These are phyloP conservation scores for Ophiosphaerella narmari DNA, from an alignment of 2,329 filamentous ascomycete genomes.

Conservation along the genomic window DNA sequence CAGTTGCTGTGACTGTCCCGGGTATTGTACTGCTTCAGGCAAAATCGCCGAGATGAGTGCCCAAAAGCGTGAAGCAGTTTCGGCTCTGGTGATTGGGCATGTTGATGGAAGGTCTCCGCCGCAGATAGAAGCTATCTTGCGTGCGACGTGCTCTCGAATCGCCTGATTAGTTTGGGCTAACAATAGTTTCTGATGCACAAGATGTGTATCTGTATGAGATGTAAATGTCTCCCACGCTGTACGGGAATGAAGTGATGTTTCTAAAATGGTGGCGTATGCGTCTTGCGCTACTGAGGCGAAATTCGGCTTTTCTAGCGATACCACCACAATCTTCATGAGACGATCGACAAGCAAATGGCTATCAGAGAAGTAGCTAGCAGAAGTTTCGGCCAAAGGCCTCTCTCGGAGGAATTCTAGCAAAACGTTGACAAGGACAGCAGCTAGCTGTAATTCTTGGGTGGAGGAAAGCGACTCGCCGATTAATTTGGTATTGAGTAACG, in stretches of 20 bases:
- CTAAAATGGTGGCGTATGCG: slow-evolving; percentile 40
- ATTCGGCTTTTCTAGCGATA: slow-evolving; percentile 21
- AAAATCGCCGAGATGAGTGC: slow-evolving; percentile 35
- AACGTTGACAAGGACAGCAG: slow-evolving; percentile 31
- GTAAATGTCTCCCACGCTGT: slow-evolving; percentile 42
- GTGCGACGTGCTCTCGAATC: slow-evolving; percentile 33
- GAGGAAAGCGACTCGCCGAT: slow-evolving; percentile 24
- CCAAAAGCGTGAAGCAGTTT: slow-evolving; percentile 44
- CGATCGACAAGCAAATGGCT: slow-evolving; percentile 33
- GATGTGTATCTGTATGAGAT: slow-evolving; percentile 19
- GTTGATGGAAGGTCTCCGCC: slow-evolving; percentile 41
- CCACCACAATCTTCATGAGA: slow-evolving; percentile 32
- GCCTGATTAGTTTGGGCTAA: slow-evolving; percentile 26
- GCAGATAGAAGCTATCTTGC: slow-evolving; percentile 42
- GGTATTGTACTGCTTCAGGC: slow-evolving; percentile 27
- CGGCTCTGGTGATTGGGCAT: slow-evolving; percentile 32
- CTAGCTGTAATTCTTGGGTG: slow-evolving; percentile 31
- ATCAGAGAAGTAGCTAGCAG: slow-evolving; percentile 40
- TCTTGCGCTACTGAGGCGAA: slow-evolving; percentile 23
- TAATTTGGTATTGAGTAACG: slow-evolving; percentile 34
- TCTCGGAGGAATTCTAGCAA: slow-evolving; percentile 44
- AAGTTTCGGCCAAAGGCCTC: slow-evolving; percentile 37
- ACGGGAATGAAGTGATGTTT: slow-evolving; percentile 43
- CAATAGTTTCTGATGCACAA: slow-evolving; percentile 40
- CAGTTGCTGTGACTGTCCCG: slow-evolving; percentile 36